These are phyloP conservation scores for Fusarium musae DNA, from an alignment of 2,329 filamentous ascomycete genomes.

Conservation along the genomic window DNA sequence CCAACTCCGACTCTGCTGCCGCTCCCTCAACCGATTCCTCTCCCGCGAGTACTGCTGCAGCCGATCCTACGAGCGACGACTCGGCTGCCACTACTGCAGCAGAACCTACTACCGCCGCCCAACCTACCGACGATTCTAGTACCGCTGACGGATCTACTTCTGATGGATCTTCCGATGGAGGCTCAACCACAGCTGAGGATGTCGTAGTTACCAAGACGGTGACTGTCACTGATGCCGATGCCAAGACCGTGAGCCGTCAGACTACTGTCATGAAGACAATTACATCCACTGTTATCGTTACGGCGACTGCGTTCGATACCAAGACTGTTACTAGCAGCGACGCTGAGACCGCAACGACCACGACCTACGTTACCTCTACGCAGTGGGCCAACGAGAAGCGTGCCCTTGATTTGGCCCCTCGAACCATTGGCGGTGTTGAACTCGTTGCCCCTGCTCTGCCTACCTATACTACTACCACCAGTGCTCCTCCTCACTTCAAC, in stretches of 20 bases:
- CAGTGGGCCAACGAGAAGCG: slow-evolving; percentile 50
- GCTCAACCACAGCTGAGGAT: slow-evolving; percentile 33
- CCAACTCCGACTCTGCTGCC: slow-evolving; percentile 4
- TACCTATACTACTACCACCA: slow-evolving; percentile 34
- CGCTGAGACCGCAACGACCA: slow-evolving; percentile 51
- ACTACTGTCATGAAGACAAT: slow-evolving; percentile 47
- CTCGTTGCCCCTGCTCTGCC: slow-evolving; percentile 30
- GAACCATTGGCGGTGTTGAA: slow-evolving; percentile 37
- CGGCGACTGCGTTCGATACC: slow-evolving; percentile 51
- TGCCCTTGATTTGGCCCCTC: slow-evolving; percentile 44
- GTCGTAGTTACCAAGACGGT: slow-evolving; percentile 45
- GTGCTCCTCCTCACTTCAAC: slow-evolving; percentile 24
- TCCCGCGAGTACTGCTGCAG: slow-evolving; percentile 9
- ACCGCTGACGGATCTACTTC: slow-evolving; percentile 1
- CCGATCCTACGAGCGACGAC: slow-evolving; percentile 6
- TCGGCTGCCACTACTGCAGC: slow-evolving; percentile 14
- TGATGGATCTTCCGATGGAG: neutral
- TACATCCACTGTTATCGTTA: slow-evolving; percentile 49
- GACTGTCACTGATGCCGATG: slow-evolving; percentile 46
- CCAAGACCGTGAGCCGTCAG: slow-evolving; percentile 44
- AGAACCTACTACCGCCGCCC: slow-evolving; percentile 19
- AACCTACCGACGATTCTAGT: slow-evolving; percentile 11
- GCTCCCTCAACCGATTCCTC: neutral
- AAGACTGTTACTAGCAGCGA: slow-evolving; percentile 51
- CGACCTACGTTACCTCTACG: slow-evolving; percentile 51